Conservation (phyloP, 345 rosid species). For the Jatropha curcas region DNA sequence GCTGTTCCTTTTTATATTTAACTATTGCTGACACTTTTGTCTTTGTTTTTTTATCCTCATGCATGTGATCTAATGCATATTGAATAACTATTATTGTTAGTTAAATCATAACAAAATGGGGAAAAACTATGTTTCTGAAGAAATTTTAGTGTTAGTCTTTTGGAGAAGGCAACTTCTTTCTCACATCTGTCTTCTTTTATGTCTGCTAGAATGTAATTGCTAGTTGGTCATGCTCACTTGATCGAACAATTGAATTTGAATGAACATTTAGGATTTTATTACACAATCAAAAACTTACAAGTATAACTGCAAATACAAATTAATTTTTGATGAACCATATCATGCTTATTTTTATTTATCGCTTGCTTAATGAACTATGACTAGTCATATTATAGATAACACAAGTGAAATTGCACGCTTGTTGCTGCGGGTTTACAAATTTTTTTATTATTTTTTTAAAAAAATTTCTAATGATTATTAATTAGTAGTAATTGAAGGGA, state of each 20-base stretch:
- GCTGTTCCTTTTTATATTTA: not conserved
- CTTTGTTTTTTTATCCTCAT: not conserved
- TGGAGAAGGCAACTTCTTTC: constrained; percentile 6
- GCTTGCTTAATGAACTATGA: not conserved
- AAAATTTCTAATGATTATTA: no score
- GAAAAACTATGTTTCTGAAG: not conserved
- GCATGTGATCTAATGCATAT: not conserved
- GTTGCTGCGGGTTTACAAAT: no score
- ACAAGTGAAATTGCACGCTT: no score
- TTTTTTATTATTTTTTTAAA: no score
- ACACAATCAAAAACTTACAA: not conserved
- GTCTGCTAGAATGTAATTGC: not conserved
- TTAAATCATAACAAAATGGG: not conserved
- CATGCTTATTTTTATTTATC: not conserved
- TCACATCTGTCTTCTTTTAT: not conserved
- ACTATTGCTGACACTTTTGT: not conserved
- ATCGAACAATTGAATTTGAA: not conserved
- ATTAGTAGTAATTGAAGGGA: no score
- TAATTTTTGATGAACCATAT: not conserved
- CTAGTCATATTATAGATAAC: not conserved
- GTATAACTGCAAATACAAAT: not conserved
- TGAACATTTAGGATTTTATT: not conserved
- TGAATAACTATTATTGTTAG: not conserved
- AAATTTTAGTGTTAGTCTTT: constrained; percentile 13
- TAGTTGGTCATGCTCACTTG: not conserved